phyloP scores from a whole-genome alignment of 1,139 yeast genomes.

The Pneumocystis canis region DNA sequence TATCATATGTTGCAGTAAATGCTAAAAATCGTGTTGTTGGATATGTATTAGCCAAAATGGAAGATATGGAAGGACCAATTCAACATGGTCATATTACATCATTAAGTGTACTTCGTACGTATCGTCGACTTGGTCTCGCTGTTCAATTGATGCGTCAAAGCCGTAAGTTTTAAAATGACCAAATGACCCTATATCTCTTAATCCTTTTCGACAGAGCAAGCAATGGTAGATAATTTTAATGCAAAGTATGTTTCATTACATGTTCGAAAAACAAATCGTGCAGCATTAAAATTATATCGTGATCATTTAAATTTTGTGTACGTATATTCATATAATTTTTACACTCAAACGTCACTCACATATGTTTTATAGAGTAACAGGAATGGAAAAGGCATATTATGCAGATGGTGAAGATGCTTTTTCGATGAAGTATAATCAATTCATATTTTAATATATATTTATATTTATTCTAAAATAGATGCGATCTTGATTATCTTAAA shows the following conservation, averaged over 20 bases:
- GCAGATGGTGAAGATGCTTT: slow-evolving; percentile 99
- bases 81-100: slow-evolving; percentile 94
- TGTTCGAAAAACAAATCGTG: slow-evolving; percentile 84
- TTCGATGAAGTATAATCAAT: slow-evolving; percentile 51
- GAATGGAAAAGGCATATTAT: slow-evolving; percentile 73
- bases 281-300: slow-evolving; percentile 82
- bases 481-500: slow-evolving; percentile 5
- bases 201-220: too few relatives aligned
- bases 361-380: slow-evolving; percentile 40
- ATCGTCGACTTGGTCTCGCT: slow-evolving; percentile 88
- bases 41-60: slow-evolving; percentile 90
- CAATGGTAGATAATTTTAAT: slow-evolving; percentile 66
- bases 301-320: slow-evolving; percentile 66
- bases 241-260: slow-evolving; percentile 82
- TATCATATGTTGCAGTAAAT: slow-evolving; percentile 82
- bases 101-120: slow-evolving; percentile 85
- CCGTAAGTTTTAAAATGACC: slow-evolving; percentile 22
- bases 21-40: slow-evolving; percentile 52
- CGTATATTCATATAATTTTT: background rate
- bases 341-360: too few relatives aligned
- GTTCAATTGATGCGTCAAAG: slow-evolving; percentile 87
- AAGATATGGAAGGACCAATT: slow-evolving; percentile 57
- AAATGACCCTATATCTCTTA: too few relatives aligned
- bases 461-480: slow-evolving; percentile 1
- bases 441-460: background rate